Evolutionary conservation across 2,329 filamentous ascomycete species (phyloP).

Genomic region (Pseudogymnoascus sp.): DNA sequence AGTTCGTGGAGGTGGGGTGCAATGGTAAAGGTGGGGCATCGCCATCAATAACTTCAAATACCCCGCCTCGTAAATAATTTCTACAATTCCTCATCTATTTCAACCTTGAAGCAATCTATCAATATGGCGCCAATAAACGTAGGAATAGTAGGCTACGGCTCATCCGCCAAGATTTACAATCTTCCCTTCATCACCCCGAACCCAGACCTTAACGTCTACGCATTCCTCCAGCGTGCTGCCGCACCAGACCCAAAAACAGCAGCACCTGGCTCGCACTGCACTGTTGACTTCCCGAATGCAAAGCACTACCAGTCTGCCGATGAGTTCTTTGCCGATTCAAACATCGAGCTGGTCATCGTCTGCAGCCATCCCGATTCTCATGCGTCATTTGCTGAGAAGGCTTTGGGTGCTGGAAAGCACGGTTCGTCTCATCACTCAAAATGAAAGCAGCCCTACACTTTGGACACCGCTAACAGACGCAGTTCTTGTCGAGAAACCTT

Average conservation of each 20-base stretch:
- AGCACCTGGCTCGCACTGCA: slow-evolving; percentile 38
- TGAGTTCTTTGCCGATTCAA: slow-evolving; percentile 29
- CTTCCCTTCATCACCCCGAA: slow-evolving; percentile 42
- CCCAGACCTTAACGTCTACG: slow-evolving; percentile 37
- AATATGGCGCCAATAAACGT: slow-evolving; percentile 33
- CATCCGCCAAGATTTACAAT: slow-evolving; percentile 40
- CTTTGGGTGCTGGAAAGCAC: slow-evolving; percentile 30
- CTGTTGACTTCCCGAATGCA: slow-evolving; percentile 37
- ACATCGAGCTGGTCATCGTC: slow-evolving; percentile 31
- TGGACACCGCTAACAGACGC: neutral
- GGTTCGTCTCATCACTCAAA: slow-evolving; percentile 21
- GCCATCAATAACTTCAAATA: neutral
- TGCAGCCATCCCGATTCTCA: slow-evolving; percentile 29
- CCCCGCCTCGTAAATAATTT: neutral
- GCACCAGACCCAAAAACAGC: slow-evolving; percentile 12
- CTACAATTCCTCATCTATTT: neutral
- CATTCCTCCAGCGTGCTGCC: slow-evolving; percentile 39
- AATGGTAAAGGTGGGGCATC: neutral
- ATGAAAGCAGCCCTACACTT: neutral
- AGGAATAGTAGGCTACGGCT: slow-evolving; percentile 43
- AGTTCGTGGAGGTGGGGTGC: too few species aligned
- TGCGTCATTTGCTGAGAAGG: slow-evolving; percentile 27
- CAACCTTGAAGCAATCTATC: neutral
- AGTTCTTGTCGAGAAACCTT: slow-evolving; percentile 35
- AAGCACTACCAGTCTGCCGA: slow-evolving; percentile 28